Base-by-base conservation (phyloP, 2,329 filamentous ascomycete genomes). In the Claviceps sp. region DNA sequence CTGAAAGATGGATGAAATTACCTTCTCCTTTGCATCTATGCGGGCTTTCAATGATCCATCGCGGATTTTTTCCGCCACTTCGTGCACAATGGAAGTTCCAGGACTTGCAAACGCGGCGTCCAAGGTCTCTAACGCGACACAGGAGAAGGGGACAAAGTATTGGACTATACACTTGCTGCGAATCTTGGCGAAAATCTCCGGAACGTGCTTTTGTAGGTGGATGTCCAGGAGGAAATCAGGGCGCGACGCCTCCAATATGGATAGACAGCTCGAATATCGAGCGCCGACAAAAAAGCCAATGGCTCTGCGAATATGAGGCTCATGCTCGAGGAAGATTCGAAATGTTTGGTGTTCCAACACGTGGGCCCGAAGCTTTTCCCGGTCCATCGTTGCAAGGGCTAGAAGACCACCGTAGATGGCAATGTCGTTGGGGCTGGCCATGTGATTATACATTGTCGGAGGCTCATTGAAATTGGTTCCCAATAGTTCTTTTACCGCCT, bases 291-390 rank as follows among this genome's bases (percentile, higher is more conserved):
- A 98, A 64, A 88, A 83, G 7, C 80, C 80, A 59, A 98, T 86
- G 13, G 93, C 91, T 53, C 90, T 90, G 56, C 93, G 86, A 55
- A 98, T 86, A 61, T 97, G 91, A 3, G 91, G 89, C 67, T 97
- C 93, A 1, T 94, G 77, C 65, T 97, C 93, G 14, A 98, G 78
- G 63, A 93, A 95, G 45, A 79, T 81, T 50, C 93, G 85, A 71
- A 98, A 98, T 11, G 76, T 73, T 37, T 73, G 72, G 62, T 88
- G 95, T 39, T 93, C 87, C 0, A 98, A 78, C 2, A 97, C 88
- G 6, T 75, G 74, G 5, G 69, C 71, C 64, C 93, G 85, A 22
- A 98, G 74, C 55, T 88, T 82, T 7, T 75, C 72, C 47, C 93
- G 81, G 54, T 86, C 78, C 86, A 97, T 94, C 2, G 88, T 89